These are phyloP conservation scores for Suhomyces coccinellae DNA, from an alignment of 1,139 yeast species.

Conservation along the genomic window DNA sequence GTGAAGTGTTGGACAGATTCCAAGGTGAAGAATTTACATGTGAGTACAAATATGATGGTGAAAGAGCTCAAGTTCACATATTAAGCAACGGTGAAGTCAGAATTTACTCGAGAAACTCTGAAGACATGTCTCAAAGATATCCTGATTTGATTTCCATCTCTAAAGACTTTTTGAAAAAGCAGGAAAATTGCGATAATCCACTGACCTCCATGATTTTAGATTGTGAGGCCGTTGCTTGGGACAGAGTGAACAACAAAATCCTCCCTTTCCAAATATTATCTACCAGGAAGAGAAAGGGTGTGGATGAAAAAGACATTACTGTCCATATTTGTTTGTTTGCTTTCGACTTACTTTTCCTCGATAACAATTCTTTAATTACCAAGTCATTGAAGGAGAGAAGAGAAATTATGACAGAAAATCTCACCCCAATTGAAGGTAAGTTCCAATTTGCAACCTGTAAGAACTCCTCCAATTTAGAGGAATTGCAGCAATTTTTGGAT, in stretches of 20 bases:
- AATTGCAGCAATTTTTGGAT: conserved; percentile 82
- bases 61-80: conserved; percentile 91
- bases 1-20: conserved; percentile 86
- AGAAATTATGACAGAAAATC: conserved; percentile 52
- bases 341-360: conserved; percentile 76
- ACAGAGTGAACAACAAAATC: conserved; percentile 67
- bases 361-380: conserved; percentile 71
- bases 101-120: conserved; percentile 91
- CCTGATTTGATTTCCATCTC: conserved; percentile 82
- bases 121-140: conserved; percentile 93
- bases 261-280: conserved; percentile 91
- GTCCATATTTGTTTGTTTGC: conserved; percentile 92
- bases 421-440: conserved; percentile 69
- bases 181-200: conserved; percentile 22
- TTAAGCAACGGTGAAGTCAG: conserved; percentile 65
- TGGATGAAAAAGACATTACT: conserved; percentile 79
- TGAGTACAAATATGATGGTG: conserved; percentile 97
- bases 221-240: conserved; percentile 99
- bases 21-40: conserved; percentile 86
- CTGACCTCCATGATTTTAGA: conserved; percentile 67
- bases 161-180: conserved; percentile 53
- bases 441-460: conserved; percentile 78
- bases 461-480: conserved; percentile 73
- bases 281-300: conserved; percentile 93
- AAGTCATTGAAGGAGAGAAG: conserved; percentile 72